Base-by-base conservation (phyloP, 2,329 filamentous ascomycete species). In the Zymoseptoria pseudotritici region DNA sequence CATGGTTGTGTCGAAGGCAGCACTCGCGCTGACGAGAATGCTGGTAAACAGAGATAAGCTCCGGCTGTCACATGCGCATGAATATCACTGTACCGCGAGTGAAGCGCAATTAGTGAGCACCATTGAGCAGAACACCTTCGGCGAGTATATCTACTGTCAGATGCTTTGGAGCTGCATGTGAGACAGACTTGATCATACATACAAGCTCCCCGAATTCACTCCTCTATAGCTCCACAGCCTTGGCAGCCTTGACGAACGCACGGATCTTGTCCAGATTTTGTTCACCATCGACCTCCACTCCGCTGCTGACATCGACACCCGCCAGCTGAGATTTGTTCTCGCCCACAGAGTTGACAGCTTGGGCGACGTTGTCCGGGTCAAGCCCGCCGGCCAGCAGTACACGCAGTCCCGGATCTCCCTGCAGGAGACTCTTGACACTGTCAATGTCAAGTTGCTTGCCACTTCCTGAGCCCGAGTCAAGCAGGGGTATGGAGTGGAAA, bases 241-340 rank as follows among this genome's bases (percentile, higher is more conserved):
- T 94, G 0, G 86, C 90, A 42, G 86, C 85, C 71, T 84, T 82
- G 50, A 97, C 80, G 75, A 99, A 99, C 3, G 82, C 84, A 64
- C 80, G 79, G 66, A 99, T 97, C 78, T 88, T 95, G 19, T 85
- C 83, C 59, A 93, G 69, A 74, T 87, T 89, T 75, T 99, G 94
- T 71, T 85, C 79, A 2, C 91, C 93, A 67, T 88, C 83, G 42
- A 85, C 86, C 76, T 97, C 94, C 2, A 99, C 91, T 0, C 95
- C 95, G 70, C 90, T 96, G 74, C 91, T 96, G 20, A 96, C 90
- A 78, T 99, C 94, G 3, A 99, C 89, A 1, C 88, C 92, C 36
- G 91, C 78, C 11, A 97, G 83, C 61, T 86, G 84, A 11, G 59
- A 53, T 9, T 79, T 79, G 24, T 79, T 79, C 9, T 84, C 78